Base-by-base conservation (phyloP, 2,329 filamentous ascomycete genomes). In the Periconia sp. region DNA sequence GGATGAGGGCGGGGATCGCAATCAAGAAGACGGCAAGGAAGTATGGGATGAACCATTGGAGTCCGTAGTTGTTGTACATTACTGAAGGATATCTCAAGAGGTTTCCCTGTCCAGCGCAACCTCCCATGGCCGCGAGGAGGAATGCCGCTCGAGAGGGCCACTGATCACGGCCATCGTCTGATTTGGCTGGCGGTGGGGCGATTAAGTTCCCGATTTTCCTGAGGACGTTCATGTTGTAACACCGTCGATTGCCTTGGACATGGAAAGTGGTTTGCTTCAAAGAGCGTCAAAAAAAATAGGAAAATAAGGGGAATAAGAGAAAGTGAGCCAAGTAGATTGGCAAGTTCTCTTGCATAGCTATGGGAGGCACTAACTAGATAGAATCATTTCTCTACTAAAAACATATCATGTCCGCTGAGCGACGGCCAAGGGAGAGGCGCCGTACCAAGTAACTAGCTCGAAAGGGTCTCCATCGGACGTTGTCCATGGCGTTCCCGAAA, bases 41-140 rank as follows among this genome's bases (percentile, higher is more conserved):
- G 23, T 60, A 58, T 1, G 58, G 58, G 2, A 58, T 53, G 45
- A 59, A 61, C 50, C 52, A 61, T 41, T 62, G 57, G 1, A 62
- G 46, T 3, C 58, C 55, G 33, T 61, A 53, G 40, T 62, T 62
- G 48, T 64, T 61, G 48, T 60, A 61, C 7, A 59, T 57, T 0
- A 56, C 52, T 0, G 55, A 57, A 15, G 60, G 61, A 35, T 56
- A 63, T 18, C 60, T 57, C 8, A 61, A 42, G 14, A 62, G 44
- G 45, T 62, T 60, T 7, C 60, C 58, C 18, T 59, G 51, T 13
- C 60, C 60, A 31, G 58, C 53, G 23, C 52, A 54, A 33, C 60
- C 60, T 17, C 57, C 50, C 53, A 59, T 55, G 23, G 55, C 55
- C 20, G 51, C 57, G n/a, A 61, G 59, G 1, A 57, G 52, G 45